Evolutionary conservation across 139 green algal genomes (phyloP).

Genomic region (Pleodorina starrii): DNA sequence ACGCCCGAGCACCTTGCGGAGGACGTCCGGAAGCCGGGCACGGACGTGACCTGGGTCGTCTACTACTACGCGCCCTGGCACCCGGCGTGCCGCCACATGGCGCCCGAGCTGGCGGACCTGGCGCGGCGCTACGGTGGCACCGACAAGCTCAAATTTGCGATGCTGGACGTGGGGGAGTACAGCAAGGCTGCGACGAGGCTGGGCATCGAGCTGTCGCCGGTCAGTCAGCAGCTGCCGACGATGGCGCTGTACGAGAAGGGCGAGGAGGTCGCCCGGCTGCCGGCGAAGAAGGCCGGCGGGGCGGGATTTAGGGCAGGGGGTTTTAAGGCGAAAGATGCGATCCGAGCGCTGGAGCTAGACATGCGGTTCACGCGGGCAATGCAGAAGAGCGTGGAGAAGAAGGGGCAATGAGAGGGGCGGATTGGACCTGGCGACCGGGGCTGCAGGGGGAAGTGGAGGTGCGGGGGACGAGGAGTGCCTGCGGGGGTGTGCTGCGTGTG

Average conservation of each 20-base stretch:
- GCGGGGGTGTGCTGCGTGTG: no score
- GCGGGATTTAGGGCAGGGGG: neutral
- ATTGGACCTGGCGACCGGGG: neutral
- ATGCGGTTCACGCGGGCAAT: constrained; percentile 7
- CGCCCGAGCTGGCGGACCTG: constrained; percentile 38
- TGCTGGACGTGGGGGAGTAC: constrained; percentile 48
- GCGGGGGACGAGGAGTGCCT: no score
- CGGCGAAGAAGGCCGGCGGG: neutral
- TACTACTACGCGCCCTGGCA: neutral
- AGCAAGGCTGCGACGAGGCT: neutral
- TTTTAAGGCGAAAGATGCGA: constrained; percentile 17
- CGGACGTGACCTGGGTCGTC: constrained; percentile 2
- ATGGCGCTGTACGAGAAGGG: constrained; percentile 53
- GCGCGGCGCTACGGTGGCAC: constrained; percentile 47
- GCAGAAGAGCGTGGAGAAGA: constrained; percentile 8
- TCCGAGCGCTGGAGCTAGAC: constrained; percentile 42
- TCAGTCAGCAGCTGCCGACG: constrained; percentile 57
- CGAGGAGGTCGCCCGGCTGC: constrained; percentile 55
- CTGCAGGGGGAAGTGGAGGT: no score
- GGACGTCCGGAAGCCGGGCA: neutral
- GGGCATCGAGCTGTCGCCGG: constrained; percentile 21
- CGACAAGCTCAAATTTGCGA: constrained; percentile 37
- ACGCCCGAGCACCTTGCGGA: constrained; percentile 17
- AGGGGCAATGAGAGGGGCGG: constrained; percentile 38
- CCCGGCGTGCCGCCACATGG: constrained; percentile 29